Evolutionary conservation across 2,329 filamentous ascomycete species (phyloP).

Genomic region (Periconia sp.): DNA sequence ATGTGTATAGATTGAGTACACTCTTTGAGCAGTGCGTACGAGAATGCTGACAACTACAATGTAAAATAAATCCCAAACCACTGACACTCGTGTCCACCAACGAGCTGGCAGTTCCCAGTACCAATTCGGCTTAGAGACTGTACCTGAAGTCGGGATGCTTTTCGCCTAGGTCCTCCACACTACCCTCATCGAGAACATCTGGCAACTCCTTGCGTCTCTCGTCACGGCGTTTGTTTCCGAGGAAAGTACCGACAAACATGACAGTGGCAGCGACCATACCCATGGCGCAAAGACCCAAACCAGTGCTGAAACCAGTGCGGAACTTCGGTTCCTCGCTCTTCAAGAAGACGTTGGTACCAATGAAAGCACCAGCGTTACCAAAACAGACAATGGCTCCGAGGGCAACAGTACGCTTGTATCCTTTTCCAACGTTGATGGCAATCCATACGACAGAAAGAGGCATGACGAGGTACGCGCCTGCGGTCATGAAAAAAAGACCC

Average conservation of each 20-base stretch:
- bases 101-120: neutral
- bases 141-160: slow-evolving; percentile 57
- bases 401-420: slow-evolving; percentile 27
- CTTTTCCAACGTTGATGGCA: slow-evolving; percentile 51
- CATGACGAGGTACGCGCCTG: slow-evolving; percentile 59
- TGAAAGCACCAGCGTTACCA: slow-evolving; percentile 58
- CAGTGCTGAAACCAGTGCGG: slow-evolving; percentile 32
- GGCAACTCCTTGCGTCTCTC: slow-evolving; percentile 46
- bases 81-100: too few species aligned
- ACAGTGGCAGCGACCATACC: slow-evolving; percentile 37
- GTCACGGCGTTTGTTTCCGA: slow-evolving; percentile 52
- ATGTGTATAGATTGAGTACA: too few species aligned
- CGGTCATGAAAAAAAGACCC: slow-evolving; percentile 57
- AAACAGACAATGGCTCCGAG: slow-evolving; percentile 37
- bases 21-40: too few species aligned
- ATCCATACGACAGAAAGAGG: slow-evolving; percentile 60
- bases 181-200: slow-evolving; percentile 10
- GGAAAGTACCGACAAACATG: slow-evolving; percentile 50
- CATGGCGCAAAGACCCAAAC: slow-evolving; percentile 27
- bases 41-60: too few species aligned
- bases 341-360: slow-evolving; percentile 47
- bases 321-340: slow-evolving; percentile 27
- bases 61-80: too few species aligned
- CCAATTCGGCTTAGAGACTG: slow-evolving; percentile 9
- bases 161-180: slow-evolving; percentile 49